Conservation (phyloP, 345 rosid species). For the Gossypium arboreum region DNA sequence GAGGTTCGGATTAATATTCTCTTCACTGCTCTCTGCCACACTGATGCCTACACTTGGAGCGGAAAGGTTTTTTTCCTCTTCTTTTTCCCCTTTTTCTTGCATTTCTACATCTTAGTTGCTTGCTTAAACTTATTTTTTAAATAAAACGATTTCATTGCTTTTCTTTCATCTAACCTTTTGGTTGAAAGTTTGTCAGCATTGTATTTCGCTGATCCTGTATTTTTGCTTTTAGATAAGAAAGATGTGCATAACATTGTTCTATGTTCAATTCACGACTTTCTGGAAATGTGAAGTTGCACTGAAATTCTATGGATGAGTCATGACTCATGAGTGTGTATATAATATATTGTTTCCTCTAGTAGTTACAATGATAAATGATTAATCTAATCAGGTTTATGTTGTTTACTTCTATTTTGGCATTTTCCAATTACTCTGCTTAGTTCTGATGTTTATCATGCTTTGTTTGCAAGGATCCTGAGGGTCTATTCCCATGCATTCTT, state of each 20-base stretch:
- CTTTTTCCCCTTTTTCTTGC: too few relatives aligned
- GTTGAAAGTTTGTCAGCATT: background rate
- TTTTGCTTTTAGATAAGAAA: background rate
- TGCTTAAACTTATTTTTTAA: background rate
- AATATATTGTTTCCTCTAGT: background rate
- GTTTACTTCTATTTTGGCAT: background rate
- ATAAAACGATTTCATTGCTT: background rate
- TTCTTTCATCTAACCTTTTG: background rate
- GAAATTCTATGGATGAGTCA: background rate
- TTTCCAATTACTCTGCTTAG: background rate
- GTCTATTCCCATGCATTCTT: constrained; percentile 91
- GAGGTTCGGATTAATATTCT: constrained; percentile 90
- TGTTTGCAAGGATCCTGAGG: constrained; percentile 79
- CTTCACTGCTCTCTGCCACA: constrained; percentile 92
- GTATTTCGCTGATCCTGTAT: too few relatives aligned
- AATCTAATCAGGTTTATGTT: background rate
- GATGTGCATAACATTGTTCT: background rate
- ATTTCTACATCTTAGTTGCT: background rate
- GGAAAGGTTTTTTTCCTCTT: constrained; percentile 60
- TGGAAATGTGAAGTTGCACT: background rate
- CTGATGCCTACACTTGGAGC: constrained; percentile 99
- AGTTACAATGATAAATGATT: background rate
- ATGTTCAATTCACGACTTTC: background rate
- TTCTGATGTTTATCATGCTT: constrained; percentile 2
- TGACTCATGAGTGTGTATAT: too few relatives aligned